These are phyloP conservation scores for Protomyces arabidopsidicola DNA, from an alignment of 1,139 yeast genomes.

Conservation along the genomic window DNA sequence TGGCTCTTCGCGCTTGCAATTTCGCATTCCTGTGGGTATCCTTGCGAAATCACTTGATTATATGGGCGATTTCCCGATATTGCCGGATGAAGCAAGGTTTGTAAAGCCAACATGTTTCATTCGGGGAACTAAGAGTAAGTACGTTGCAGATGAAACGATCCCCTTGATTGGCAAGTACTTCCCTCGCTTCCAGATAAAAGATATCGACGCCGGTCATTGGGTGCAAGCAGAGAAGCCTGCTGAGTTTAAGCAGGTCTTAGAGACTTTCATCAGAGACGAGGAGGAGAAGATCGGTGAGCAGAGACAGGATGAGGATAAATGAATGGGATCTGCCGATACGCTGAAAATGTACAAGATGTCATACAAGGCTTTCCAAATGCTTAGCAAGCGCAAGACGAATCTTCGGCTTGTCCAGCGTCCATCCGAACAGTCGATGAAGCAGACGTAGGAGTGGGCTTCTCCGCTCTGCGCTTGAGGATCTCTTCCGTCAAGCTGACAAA, in stretches of 20 bases:
- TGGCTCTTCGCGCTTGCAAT: slow-evolving; percentile 39
- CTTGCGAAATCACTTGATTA: slow-evolving; percentile 60
- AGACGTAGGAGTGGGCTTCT: background rate
- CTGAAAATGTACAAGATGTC: background rate
- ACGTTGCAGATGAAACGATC: slow-evolving; percentile 80
- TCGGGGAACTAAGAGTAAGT: slow-evolving; percentile 70
- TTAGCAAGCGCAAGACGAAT: background rate
- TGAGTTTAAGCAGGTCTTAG: slow-evolving; percentile 57
- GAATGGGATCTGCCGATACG: background rate
- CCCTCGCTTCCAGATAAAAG: slow-evolving; percentile 70
- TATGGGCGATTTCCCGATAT: slow-evolving; percentile 75
- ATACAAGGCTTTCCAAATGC: no score
- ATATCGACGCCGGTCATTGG: slow-evolving; percentile 89
- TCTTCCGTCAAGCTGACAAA: slow-evolving; percentile 12
- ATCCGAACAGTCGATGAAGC: background rate
- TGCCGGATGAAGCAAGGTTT: slow-evolving; percentile 53
- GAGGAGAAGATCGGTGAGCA: slow-evolving; percentile 1
- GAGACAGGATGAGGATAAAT: background rate
- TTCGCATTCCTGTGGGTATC: slow-evolving; percentile 65
- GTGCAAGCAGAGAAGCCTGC: slow-evolving; percentile 72
- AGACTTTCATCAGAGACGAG: slow-evolving; percentile 53
- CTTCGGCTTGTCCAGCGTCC: background rate
- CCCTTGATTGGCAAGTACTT: slow-evolving; percentile 72
- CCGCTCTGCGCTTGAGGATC: background rate
- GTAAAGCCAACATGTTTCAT: slow-evolving; percentile 71